Evolutionary conservation across 2,329 filamentous ascomycete genomes (phyloP).

Genomic region (Gnomoniopsis smithogilvyi): DNA sequence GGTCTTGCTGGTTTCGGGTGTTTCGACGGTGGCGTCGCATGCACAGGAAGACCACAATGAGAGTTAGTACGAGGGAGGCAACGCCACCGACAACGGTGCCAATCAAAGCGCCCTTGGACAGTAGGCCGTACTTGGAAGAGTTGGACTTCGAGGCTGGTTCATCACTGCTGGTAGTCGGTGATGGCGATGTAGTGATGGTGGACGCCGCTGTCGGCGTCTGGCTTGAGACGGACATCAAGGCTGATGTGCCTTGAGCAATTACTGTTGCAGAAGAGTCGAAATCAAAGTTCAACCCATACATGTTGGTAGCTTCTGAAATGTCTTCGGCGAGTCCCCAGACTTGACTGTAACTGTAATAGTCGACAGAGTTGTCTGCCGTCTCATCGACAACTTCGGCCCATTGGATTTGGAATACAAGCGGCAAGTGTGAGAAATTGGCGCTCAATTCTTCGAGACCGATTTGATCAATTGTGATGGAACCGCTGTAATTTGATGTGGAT

Average conservation of each 20-base stretch:
- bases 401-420: neutral
- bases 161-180: neutral
- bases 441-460: neutral
- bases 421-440: neutral
- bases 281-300: neutral
- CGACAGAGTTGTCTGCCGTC: neutral
- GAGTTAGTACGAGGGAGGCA: conserved; percentile 37
- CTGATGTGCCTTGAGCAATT: too few species aligned
- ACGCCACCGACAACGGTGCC: conserved; percentile 44
- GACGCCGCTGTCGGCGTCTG: neutral
- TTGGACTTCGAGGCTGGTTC: neutral
- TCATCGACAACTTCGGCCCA: neutral
- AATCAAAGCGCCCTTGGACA: conserved; percentile 41
- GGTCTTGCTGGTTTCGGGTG: neutral
- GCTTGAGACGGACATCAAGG: too few species aligned
- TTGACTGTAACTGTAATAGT: neutral
- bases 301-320: neutral
- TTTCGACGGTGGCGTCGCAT: conserved; percentile 25
- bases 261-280: too few species aligned
- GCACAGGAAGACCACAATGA: conserved; percentile 41
- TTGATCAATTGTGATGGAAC: neutral
- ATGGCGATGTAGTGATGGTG: neutral
- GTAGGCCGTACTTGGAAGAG: conserved; percentile 18
- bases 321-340: neutral
- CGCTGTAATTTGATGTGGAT: neutral